Evolutionary conservation across 2,329 filamentous ascomycete species (phyloP).

Genomic region (Periconia sp.): DNA sequence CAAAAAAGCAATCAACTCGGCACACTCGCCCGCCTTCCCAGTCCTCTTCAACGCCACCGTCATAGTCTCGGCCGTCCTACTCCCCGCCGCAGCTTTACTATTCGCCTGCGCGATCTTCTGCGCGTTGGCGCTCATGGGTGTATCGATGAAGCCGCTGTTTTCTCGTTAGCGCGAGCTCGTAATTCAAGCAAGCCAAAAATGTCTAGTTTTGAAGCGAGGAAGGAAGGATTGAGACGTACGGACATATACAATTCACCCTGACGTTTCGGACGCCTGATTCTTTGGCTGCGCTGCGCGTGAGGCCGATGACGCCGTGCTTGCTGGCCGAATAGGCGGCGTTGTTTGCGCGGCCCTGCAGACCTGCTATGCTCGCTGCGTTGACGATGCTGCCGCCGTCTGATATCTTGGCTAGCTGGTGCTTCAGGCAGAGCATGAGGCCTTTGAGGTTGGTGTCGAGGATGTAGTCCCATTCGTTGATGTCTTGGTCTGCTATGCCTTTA

Average conservation of each 20-base stretch:
- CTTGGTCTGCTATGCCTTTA: slow-evolving; percentile 27
- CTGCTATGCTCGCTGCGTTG: slow-evolving; percentile 60
- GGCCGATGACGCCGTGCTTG: slow-evolving; percentile 45
- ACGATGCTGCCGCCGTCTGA: slow-evolving; percentile 35
- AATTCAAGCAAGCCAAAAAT: not conserved
- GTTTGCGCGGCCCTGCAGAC: slow-evolving; percentile 48
- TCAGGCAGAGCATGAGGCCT: slow-evolving; percentile 40
- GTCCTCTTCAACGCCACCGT: slow-evolving; percentile 19
- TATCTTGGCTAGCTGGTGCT: slow-evolving; percentile 46
- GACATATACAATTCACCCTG: slow-evolving; percentile 25
- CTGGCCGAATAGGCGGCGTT: slow-evolving; percentile 36
- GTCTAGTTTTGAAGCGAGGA: no score
- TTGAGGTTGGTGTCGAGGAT: slow-evolving; percentile 42
- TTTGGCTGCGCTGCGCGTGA: slow-evolving; percentile 41
- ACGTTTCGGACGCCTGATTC: slow-evolving; percentile 35
- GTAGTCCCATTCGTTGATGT: slow-evolving; percentile 40
- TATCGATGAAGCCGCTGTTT: slow-evolving; percentile 26
- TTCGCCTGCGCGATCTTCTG: slow-evolving; percentile 1
- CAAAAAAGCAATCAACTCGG: slow-evolving; percentile 52
- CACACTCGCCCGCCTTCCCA: slow-evolving; percentile 41
- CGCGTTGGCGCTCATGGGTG: slow-evolving; percentile 23
- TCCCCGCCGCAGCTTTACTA: slow-evolving; percentile 1
- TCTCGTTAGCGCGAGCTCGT: not conserved
- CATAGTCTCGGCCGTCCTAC: slow-evolving; percentile 4
- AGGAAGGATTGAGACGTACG: slow-evolving; percentile 13